phyloP scores from a whole-genome alignment of 78 protist genomes.

The Ministeria vibrans region DNA sequence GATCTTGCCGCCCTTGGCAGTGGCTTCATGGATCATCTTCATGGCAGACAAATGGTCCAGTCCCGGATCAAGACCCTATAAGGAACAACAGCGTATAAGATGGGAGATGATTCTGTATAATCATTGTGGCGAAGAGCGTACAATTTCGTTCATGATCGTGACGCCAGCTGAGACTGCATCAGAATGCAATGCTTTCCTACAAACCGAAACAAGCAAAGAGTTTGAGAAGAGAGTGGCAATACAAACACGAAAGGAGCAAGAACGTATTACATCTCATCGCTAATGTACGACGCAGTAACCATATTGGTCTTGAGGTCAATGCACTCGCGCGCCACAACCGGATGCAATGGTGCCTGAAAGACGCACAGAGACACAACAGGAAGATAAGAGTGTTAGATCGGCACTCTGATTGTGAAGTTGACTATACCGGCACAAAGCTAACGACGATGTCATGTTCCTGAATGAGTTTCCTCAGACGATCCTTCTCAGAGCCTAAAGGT shows the following conservation, averaged over 20 bases:
- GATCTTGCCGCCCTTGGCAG: neutral
- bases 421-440: too few species aligned
- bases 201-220: neutral
- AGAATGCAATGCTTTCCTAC: neutral
- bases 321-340: neutral
- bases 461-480: too few species aligned
- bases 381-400: too few species aligned
- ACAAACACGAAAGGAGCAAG: neutral
- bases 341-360: neutral
- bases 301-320: neutral
- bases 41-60: slow-evolving; percentile 38
- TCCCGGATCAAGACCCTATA: slow-evolving; percentile 51
- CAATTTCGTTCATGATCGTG: slow-evolving; percentile 32
- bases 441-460: too few species aligned
- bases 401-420: too few species aligned
- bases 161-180: neutral
- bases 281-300: slow-evolving; percentile 28
- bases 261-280: slow-evolving; percentile 4
- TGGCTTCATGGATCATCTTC: neutral
- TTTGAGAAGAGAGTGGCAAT: neutral
- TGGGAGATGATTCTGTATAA: too few species aligned
- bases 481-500: too few species aligned
- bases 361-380: neutral
- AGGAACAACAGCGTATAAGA: too few species aligned
- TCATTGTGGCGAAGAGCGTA: too few species aligned